Evolutionary conservation across 345 rosid genomes (phyloP), one percentile per base, ranked within the genome.

Genomic region (Acer campestre): DNA sequence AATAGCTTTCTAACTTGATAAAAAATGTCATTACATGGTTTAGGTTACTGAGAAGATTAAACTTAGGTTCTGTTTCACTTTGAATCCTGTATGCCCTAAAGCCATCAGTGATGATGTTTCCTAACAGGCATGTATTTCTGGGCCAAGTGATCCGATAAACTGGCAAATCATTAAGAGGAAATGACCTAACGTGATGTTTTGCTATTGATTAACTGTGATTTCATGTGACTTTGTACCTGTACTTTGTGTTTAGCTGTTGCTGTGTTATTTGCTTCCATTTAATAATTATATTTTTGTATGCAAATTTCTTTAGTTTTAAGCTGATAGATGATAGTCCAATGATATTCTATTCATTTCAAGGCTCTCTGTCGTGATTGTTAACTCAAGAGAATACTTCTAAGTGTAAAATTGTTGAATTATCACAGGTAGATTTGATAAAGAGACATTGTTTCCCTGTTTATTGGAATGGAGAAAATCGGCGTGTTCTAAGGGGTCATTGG

Each of bases 401-500:
- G 70, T 67, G 71, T 79, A 44, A 81, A 78, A n/a, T 68, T 67
- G 67, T 78, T 38, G 70, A 71, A 70, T 2, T 67, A 70, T 64
- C 90, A 84, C 84, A 94, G 98, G 98, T 94, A 70, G 98, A 96
- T 87, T 82, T 96, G 82, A 85, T 80, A 64, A 89, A 84, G 78
- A 87, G 98, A 77, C 98, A 91, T 78, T 89, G 92, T 77, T 96
- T 94, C 79, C 98, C 99, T 25, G 97, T 96, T 68, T 94, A 94
- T 75, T 94, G 98, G 98, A 87, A 88, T 88, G 99, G 98, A 77
- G 98, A 96, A 81, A 96, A 93, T 67, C 87, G 98, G 56, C 98
- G 99, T 74, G 98, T 94, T 71, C 83, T 96, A 72, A 91, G 99
- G 82, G 98, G 99, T 53, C 99, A 94, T 74, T 96, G 99, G 98